A percentile compares a stretch with the other conserved stretches of the same genome.
phyloP scores from a whole-genome alignment of 805 yeast species.

The Wickerhamiella sergipiensis region DNA sequence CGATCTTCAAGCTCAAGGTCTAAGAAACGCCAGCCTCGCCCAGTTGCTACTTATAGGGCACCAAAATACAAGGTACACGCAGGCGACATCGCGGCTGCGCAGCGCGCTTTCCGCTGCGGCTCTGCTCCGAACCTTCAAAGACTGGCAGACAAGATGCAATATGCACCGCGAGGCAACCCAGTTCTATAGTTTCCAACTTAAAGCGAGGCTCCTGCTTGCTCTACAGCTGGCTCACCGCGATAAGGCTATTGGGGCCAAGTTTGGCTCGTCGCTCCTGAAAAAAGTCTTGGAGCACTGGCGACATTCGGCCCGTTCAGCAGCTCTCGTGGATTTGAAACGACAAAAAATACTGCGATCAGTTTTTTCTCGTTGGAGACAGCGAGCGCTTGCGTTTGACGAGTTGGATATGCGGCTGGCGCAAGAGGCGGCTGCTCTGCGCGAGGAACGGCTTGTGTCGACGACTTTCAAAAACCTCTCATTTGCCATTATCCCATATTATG shows the following conservation, averaged over 20 bases:
- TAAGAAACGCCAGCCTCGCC: too few species aligned
- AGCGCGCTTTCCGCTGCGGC: not conserved
- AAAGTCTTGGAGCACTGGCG: not conserved
- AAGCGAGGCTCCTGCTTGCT: not conserved
- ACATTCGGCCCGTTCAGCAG: not conserved
- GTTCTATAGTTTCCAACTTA: not conserved
- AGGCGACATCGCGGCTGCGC: not conserved
- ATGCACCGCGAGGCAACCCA: not conserved
- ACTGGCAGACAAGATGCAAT: not conserved
- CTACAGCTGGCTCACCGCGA: not conserved
- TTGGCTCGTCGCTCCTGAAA: not conserved
- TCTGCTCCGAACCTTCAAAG: not conserved
- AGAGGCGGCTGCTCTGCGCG: not conserved
- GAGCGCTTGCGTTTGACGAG: not conserved
- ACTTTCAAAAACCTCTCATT: not conserved
- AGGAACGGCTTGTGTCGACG: not conserved
- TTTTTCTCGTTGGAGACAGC: not conserved
- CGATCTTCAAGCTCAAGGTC: too few species aligned
- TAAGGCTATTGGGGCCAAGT: not conserved
- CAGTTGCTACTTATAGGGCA: not conserved
- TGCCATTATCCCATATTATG: not conserved
- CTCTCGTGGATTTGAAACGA: not conserved
- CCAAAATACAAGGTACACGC: not conserved
- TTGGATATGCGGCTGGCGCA: not conserved
- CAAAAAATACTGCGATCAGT: not conserved